Base-by-base conservation (phyloP, 108 stramenopile species). In the Skeletonema costatum region DNA sequence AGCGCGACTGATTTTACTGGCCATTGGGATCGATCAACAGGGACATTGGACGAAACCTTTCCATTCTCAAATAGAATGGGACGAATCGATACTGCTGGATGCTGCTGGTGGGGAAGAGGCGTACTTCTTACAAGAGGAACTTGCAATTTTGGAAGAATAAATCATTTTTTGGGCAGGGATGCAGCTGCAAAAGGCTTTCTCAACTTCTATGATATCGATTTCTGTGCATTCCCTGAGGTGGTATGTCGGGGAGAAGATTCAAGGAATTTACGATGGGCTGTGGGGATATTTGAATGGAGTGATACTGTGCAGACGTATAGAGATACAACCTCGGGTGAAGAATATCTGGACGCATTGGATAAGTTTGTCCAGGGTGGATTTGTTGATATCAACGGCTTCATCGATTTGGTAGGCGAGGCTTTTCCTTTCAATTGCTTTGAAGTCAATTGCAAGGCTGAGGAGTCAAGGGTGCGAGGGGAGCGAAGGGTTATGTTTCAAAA, bases 21-120 rank as follows among this genome's bases (percentile, higher is more conserved):
- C 7, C 48, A 71, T 60, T 78, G 77, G 77, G 56, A 78, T 66
- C 48, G 36, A 13, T 31, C 58, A 36, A 53, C 44, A 4, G 77
- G 60, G 19, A 51, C 51, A 14, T 12, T 71, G 4, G 35, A 58
- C 10, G 71, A 73, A 48, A 67, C 11, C 0, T 44, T 38, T 42
- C 56, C 77, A 10, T 78, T 25, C 60, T 48, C 78, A 36, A 84
- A 81, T 72, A 41, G 75, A 17, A 16, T 32, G 5, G 83, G 83
- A 5, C 68, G 75, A n/a, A 76, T 69, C 48, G 75, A 84, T 69
- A 56, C 39, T 5, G 75, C 70, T 13, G 83, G 83, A 25, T 82
- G 81, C 39, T 84, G 79, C 44, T 84, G 74, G 74, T 84, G 68
- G 68, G 83, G 83, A 36, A 68, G 83, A 25, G 83, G 83, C 7